Evolutionary conservation across 1,284 basidiomycete genomes (phyloP).

Genomic region (Albatrellus sp.): DNA sequence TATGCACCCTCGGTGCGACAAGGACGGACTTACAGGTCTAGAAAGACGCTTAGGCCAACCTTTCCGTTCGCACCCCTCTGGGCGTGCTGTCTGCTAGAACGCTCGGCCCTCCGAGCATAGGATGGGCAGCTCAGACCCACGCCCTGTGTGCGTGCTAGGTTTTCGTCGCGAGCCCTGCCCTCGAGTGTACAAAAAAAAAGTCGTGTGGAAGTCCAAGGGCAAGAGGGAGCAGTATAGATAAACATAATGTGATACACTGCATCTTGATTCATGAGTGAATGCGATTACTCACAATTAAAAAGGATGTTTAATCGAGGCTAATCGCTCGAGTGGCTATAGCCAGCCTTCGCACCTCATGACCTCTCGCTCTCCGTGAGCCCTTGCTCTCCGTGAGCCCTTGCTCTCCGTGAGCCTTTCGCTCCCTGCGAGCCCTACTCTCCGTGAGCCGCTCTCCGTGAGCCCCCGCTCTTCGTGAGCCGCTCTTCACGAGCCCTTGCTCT

Average conservation of each 20-base stretch:
- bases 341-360: no score
- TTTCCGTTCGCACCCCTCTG: slow-evolving; percentile 8
- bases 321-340: no score
- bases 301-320: no score
- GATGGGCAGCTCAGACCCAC: slow-evolving; percentile 8
- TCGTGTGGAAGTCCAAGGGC: slow-evolving; percentile 4
- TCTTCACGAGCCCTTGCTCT: no score
- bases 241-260: background rate
- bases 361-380: no score
- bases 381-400: no score
- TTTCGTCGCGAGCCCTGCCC: background rate
- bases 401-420: no score
- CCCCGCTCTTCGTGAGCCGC: no score
- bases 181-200: background rate
- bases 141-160: background rate
- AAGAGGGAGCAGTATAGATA: slow-evolving; percentile 2
- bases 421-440: no score
- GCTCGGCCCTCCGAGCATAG: background rate
- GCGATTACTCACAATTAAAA: no score
- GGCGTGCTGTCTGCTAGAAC: background rate
- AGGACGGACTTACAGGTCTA: slow-evolving; percentile 10
- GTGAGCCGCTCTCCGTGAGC: no score
- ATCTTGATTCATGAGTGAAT: no score
- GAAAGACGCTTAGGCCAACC: slow-evolving; percentile 10
- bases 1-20: background rate